A percentile compares a stretch with the other conserved stretches of the same genome.
These are phyloP conservation scores for Linanthus parryae DNA, from an alignment of 148 eudicot genomes.

Conservation along the genomic window DNA sequence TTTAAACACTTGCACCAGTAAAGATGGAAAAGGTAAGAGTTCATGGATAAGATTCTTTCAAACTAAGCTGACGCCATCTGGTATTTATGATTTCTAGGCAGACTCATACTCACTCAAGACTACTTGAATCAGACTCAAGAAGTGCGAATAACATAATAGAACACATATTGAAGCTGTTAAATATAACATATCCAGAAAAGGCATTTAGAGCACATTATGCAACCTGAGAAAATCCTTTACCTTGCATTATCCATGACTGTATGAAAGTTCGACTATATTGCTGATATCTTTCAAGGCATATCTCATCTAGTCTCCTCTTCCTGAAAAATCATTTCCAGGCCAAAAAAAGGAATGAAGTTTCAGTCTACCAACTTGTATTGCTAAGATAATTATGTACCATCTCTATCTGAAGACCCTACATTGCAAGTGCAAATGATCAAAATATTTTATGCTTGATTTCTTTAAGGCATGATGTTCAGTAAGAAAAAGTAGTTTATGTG, in stretches of 20 bases:
- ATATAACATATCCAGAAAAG: neutral
- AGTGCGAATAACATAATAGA: neutral
- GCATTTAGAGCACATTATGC: neutral
- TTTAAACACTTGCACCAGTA: no score
- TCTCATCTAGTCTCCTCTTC: slow-evolving; percentile 91
- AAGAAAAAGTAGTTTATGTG: neutral
- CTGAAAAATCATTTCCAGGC: slow-evolving; percentile 24
- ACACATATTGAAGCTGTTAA: neutral
- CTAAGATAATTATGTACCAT: neutral
- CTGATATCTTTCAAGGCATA: slow-evolving; percentile 85
- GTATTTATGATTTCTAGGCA: no score
- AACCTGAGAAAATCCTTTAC: slow-evolving; percentile 21
- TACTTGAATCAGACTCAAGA: no score
- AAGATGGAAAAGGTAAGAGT: no score
- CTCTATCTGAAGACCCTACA: neutral
- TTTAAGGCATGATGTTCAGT: no score
- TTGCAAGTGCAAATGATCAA: no score
- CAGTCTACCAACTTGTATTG: neutral
- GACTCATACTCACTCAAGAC: no score
- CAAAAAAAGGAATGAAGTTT: neutral
- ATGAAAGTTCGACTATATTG: slow-evolving; percentile 83
- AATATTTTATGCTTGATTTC: no score
- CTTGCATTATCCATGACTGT: slow-evolving; percentile 97
- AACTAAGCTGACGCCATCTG: no score
- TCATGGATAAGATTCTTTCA: no score